A percentile compares a stretch with the other conserved stretches of the same genome.
These are phyloP conservation scores for Fusarium concolor DNA, from an alignment of 2,329 filamentous ascomycete species.

Conservation along the genomic window DNA sequence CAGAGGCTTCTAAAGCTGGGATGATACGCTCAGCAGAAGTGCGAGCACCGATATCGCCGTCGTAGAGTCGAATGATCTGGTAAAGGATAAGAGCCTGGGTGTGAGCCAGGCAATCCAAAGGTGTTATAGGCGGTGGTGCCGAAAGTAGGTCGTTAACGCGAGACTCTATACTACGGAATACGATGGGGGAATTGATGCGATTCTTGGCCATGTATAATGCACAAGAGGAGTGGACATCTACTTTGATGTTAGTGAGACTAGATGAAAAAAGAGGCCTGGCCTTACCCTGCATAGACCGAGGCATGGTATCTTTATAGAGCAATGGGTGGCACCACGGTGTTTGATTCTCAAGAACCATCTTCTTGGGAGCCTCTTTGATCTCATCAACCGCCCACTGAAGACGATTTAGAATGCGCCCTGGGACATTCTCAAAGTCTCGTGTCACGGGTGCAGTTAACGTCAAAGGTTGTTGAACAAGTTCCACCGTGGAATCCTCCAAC, in stretches of 20 bases:
- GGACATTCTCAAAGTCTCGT: constrained; percentile 36
- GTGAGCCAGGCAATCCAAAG: constrained; percentile 53
- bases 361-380: constrained; percentile 61
- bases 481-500: constrained; percentile 32
- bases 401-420: constrained; percentile 48
- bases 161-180: constrained; percentile 61
- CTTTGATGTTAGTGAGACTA: background rate
- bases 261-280: background rate
- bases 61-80: constrained; percentile 62
- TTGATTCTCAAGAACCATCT: constrained; percentile 61
- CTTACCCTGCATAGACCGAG: constrained; percentile 62
- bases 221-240: constrained; percentile 65
- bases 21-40: constrained; percentile 53
- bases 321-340: constrained; percentile 65
- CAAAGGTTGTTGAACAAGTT: constrained; percentile 40
- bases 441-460: constrained; percentile 41
- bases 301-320: constrained; percentile 65
- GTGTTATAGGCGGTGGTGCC: constrained; percentile 47
- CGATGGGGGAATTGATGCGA: constrained; percentile 57
- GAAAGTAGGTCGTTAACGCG: constrained; percentile 58
- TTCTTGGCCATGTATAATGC: constrained; percentile 65
- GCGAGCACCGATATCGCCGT: constrained; percentile 59
- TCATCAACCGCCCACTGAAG: constrained; percentile 61
- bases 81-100: constrained; percentile 63
- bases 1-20: constrained; percentile 50